Evolutionary conservation across 257 asterid species (phyloP).

Genomic region (Solanum habrochaites): DNA sequence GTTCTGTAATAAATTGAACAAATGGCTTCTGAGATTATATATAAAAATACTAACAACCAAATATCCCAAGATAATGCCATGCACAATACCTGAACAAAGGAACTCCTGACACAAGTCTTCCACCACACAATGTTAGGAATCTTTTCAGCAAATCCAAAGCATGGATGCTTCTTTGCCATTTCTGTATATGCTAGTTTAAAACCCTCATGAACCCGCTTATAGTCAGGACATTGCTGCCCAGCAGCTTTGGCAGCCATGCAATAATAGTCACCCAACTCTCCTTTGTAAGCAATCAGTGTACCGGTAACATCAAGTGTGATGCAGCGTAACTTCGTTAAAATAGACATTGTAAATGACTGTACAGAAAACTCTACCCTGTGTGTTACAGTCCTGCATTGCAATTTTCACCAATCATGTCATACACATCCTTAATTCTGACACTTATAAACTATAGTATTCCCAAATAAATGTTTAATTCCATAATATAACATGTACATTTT

Average conservation of each 20-base stretch:
- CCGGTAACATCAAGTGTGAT: constrained; percentile 95
- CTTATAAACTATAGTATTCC: not conserved
- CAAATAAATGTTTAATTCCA: not conserved
- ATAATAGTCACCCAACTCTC: constrained; percentile 97
- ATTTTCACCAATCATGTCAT: not conserved
- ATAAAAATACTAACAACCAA: not conserved
- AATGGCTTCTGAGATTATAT: not conserved
- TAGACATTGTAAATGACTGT: constrained; percentile 35
- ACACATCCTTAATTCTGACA: not conserved
- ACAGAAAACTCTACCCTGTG: not conserved
- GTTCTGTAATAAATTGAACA: not conserved
- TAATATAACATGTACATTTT: not conserved
- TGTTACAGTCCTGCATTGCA: not conserved
- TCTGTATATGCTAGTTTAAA: constrained; percentile 82
- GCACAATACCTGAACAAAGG: constrained; percentile 62
- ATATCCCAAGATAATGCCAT: not conserved
- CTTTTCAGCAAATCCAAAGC: constrained; percentile 83
- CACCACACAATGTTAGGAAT: constrained; percentile 91
- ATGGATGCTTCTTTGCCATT: constrained; percentile 86
- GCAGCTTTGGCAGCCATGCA: constrained; percentile 96
- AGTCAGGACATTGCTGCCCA: constrained; percentile 95
- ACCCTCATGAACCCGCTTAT: constrained; percentile 81
- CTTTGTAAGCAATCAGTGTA: constrained; percentile 91
- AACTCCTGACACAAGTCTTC: constrained; percentile 85
- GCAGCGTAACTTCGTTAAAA: constrained; percentile 53